These are phyloP conservation scores for Lachnellula occidentalis DNA, from an alignment of 2,329 filamentous ascomycete species.

Conservation along the genomic window DNA sequence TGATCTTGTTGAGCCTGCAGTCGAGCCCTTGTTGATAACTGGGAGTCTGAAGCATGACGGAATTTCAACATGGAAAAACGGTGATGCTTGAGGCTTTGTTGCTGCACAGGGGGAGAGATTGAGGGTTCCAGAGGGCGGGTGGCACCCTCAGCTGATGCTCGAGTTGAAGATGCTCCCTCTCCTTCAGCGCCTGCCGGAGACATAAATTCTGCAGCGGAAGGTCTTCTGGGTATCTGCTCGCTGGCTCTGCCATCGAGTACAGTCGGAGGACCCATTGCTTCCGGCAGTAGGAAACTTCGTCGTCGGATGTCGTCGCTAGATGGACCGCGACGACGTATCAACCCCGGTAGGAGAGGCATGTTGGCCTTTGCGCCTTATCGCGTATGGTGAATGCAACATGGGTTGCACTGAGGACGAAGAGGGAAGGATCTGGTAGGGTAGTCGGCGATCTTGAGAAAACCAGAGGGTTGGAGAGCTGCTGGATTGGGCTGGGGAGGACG, in stretches of 20 bases:
- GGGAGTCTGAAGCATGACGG: conserved; percentile 88
- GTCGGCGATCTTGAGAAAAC: not conserved
- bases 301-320: conserved; percentile 29
- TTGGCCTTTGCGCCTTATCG: conserved; percentile 25
- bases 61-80: conserved; percentile 72
- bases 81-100: conserved; percentile 50
- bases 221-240: conserved; percentile 30
- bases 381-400: not conserved
- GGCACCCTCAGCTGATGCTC: conserved; percentile 19
- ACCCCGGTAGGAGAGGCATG: conserved; percentile 28
- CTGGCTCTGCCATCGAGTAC: conserved; percentile 26
- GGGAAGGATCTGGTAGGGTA: not conserved
- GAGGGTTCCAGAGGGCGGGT: conserved; percentile 14
- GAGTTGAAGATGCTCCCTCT: conserved; percentile 8
- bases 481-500: not conserved
- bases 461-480: conserved; percentile 6
- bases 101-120: conserved; percentile 43
- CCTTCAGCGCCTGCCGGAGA: conserved; percentile 13
- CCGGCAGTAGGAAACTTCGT: conserved; percentile 27
- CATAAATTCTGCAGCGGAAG: conserved; percentile 26
- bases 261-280: conserved; percentile 16
- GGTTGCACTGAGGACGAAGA: not conserved
- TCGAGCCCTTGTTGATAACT: conserved; percentile 71
- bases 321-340: conserved; percentile 27
- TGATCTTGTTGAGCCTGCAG: conserved; percentile 52